Percentiles rank a stretch among this genome's conserved stretches.
Evolutionary conservation across 2,329 filamentous ascomycete species (phyloP).

Genomic region (Nectriaceae sp.): DNA sequence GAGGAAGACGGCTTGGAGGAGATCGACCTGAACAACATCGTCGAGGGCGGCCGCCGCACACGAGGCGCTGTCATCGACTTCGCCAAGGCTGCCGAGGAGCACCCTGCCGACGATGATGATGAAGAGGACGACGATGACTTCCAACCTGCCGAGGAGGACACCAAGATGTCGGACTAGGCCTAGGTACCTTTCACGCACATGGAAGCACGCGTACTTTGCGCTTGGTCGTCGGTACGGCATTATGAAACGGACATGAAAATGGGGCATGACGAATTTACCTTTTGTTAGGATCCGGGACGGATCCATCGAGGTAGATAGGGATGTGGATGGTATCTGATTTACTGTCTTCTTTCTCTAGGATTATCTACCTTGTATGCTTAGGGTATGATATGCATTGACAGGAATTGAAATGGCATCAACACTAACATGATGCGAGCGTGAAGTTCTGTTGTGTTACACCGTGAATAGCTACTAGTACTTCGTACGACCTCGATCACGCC

Average conservation of each 20-base stretch:
- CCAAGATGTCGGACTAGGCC: constrained; percentile 61
- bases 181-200: neutral
- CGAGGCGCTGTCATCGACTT: constrained; percentile 93
- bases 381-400: constrained; percentile 12
- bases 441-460: neutral
- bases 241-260: constrained; percentile 18
- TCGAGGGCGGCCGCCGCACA: constrained; percentile 76
- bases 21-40: constrained; percentile 89
- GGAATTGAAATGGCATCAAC: constrained; percentile 14
- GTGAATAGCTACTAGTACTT: neutral
- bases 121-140: constrained; percentile 79
- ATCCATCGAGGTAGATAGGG: constrained; percentile 18
- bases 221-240: constrained; percentile 16
- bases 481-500: neutral
- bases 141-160: constrained; percentile 63
- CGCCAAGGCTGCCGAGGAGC: constrained; percentile 82
- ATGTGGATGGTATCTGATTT: constrained; percentile 16
- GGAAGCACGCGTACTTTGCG: neutral
- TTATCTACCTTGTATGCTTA: constrained; percentile 22
- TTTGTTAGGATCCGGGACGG: constrained; percentile 15
- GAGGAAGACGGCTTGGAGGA: constrained; percentile 86
- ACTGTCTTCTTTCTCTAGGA: neutral
- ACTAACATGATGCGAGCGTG: neutral
- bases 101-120: constrained; percentile 73
- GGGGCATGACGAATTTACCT: constrained; percentile 18